Base-by-base conservation (phyloP, 1,284 basidiomycete species). In the Ceratobasidium theobromae region DNA sequence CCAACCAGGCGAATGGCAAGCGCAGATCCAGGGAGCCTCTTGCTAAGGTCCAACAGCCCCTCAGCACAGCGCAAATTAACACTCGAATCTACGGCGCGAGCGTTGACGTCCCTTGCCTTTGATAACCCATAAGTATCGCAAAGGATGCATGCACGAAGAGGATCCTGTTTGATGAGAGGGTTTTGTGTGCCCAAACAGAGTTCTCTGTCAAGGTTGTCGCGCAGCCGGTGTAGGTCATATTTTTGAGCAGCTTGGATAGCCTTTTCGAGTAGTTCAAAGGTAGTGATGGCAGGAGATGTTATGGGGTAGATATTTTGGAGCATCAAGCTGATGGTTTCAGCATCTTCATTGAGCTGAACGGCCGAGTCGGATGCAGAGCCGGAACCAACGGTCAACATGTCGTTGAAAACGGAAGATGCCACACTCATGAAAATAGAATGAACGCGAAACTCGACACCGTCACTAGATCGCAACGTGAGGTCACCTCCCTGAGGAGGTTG, bases 241-340 rank as follows among this genome's bases (percentile, higher is more conserved):
- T 58, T 46, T 32, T 35, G 55, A 12, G 43, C 55, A 4, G 48
- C 28, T 18, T 8, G n/a, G 3, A 58, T n/a, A n/a, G 27, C 16
- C 21, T 46, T 58, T 12, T 32, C 28, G n/a, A 58, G 28, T 12
- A 12, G 6, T 2, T 27, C 28, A 4, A 48, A 27, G 6, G 55
- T 6, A 8, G 12, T 11, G n/a, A 21, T 33, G n/a, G 23, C 30
- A 11, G 28, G 40, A n/a, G 43, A 58, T 23, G 2, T 48, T 2
- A 43, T n/a, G 14, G 55, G 55, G 27, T 58, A 58, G n/a, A 58
- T 58, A 21, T 46, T 28, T 5, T 28, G 21, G 6, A 58, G 43
- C 55, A 58, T 58, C 8, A 58, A 28, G 11, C 40, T 32, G 6
- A 58, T 43, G 12, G 55, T 46, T 23, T 58, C 43, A n/a, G 35